Percentiles rank a stretch among this genome's conserved stretches.
phyloP scores from a whole-genome alignment of 108 stramenopile genomes.

The Hondaea fermentalgiana region DNA sequence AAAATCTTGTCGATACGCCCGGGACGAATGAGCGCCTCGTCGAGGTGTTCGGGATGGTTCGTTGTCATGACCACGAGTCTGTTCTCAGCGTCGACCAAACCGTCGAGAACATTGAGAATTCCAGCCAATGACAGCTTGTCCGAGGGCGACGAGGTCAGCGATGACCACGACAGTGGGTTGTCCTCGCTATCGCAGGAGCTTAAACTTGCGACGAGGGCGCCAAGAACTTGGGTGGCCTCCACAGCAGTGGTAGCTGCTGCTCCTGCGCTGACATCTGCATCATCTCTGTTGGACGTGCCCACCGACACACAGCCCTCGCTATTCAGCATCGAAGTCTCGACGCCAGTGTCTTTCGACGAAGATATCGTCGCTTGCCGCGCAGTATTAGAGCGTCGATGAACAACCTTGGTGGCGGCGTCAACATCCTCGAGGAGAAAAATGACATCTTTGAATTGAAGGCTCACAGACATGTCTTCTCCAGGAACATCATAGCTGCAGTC shows the following conservation, averaged over 20 bases:
- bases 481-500: slow-evolving; percentile 50
- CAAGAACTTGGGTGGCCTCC: neutral
- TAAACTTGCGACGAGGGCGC: slow-evolving; percentile 20
- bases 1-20: slow-evolving; percentile 65
- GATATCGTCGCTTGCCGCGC: neutral
- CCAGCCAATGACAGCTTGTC: slow-evolving; percentile 54
- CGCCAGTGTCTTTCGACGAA: neutral
- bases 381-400: slow-evolving; percentile 26
- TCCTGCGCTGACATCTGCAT: neutral
- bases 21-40: slow-evolving; percentile 68
- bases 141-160: neutral
- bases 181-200: neutral
- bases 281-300: neutral
- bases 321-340: neutral
- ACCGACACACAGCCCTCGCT: neutral
- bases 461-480: slow-evolving; percentile 45
- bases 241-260: neutral
- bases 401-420: slow-evolving; percentile 66
- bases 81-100: slow-evolving; percentile 65
- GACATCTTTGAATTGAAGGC: slow-evolving; percentile 38
- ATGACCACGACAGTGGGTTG: neutral
- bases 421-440: slow-evolving; percentile 75
- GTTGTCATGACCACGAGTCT: slow-evolving; percentile 70
- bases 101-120: slow-evolving; percentile 67
- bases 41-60: slow-evolving; percentile 67